phyloP scores from a whole-genome alignment of 805 yeast species.

The Metschnikowia rubicola region DNA sequence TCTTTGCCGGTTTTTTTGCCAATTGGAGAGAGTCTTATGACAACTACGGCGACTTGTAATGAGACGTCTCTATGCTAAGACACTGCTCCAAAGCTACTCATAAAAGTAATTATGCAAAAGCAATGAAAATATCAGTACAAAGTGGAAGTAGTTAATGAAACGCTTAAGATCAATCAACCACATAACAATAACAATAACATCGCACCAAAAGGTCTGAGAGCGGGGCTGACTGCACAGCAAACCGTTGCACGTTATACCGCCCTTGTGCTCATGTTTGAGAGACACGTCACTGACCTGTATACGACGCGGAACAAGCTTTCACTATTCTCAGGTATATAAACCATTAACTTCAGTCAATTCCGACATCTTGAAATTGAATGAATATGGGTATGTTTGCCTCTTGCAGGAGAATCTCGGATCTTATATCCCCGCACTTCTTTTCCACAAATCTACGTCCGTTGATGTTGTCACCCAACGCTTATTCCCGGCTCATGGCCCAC shows the following conservation, averaged over 20 bases:
- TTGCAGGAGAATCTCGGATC: too few relatives aligned
- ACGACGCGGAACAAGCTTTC: background rate
- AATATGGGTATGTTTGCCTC: constrained; percentile 1
- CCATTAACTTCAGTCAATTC: background rate
- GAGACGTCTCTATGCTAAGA: background rate
- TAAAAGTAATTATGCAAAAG: too few relatives aligned
- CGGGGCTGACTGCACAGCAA: constrained; percentile 3
- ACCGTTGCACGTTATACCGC: background rate
- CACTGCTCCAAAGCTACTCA: background rate
- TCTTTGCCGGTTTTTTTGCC: constrained; percentile 65
- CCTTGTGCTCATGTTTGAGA: background rate
- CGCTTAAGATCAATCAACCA: background rate
- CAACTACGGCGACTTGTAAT: constrained; percentile 46
- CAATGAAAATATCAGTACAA: too few relatives aligned
- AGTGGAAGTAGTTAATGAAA: background rate
- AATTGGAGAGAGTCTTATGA: constrained; percentile 64
- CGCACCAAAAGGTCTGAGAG: too few relatives aligned
- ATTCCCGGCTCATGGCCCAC: too few relatives aligned
- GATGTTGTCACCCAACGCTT: too few relatives aligned
- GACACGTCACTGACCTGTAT: constrained; percentile 8
- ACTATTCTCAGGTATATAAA: background rate
- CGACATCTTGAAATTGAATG: background rate
- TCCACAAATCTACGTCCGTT: too few relatives aligned
- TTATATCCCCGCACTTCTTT: too few relatives aligned
- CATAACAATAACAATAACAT: too few relatives aligned